Percentiles rank a stretch among this genome's conserved stretches.
These are phyloP conservation scores for Jamesozyma hellenica DNA, from an alignment of 805 yeast genomes.

Conservation along the genomic window DNA sequence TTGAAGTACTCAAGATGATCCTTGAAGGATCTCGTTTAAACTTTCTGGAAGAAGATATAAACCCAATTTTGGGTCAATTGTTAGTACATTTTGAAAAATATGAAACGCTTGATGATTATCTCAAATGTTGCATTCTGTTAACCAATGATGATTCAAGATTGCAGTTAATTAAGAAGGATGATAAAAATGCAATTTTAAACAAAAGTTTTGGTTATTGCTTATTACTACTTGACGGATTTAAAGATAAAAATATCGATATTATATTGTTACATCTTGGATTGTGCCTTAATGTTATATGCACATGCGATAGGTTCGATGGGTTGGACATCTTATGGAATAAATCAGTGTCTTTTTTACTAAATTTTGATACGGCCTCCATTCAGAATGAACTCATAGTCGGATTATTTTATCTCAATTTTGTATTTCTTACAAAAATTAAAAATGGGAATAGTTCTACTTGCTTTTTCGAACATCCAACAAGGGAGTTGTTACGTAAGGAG, in stretches of 20 bases:
- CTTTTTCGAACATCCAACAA: too few relatives aligned
- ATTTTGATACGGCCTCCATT: too few relatives aligned
- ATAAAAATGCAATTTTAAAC: constrained; percentile 2
- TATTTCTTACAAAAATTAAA: constrained; percentile 5
- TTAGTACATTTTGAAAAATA: constrained; percentile 2
- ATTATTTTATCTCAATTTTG: constrained; percentile 12
- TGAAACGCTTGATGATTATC: not conserved
- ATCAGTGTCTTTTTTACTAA: too few relatives aligned
- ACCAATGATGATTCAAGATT: constrained; percentile 11
- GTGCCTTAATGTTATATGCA: constrained; percentile 7
- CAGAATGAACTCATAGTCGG: constrained; percentile 5
- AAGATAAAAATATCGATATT: constrained; percentile 3
- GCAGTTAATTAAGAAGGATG: not conserved
- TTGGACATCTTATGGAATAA: too few relatives aligned
- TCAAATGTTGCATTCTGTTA: constrained; percentile 19
- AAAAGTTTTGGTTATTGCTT: constrained; percentile 4
- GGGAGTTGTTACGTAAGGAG: not conserved
- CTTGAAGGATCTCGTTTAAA: too few relatives aligned
- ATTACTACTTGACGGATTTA: constrained; percentile 1
- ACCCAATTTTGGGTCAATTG: not conserved
- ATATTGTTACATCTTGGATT: constrained; percentile 15
- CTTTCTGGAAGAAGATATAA: not conserved
- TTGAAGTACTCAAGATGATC: not conserved
- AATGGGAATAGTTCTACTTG: not conserved
- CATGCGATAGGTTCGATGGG: too few relatives aligned